These are phyloP conservation scores for Dalbergia oliveri DNA, from an alignment of 306 rosid genomes.

Conservation along the genomic window DNA sequence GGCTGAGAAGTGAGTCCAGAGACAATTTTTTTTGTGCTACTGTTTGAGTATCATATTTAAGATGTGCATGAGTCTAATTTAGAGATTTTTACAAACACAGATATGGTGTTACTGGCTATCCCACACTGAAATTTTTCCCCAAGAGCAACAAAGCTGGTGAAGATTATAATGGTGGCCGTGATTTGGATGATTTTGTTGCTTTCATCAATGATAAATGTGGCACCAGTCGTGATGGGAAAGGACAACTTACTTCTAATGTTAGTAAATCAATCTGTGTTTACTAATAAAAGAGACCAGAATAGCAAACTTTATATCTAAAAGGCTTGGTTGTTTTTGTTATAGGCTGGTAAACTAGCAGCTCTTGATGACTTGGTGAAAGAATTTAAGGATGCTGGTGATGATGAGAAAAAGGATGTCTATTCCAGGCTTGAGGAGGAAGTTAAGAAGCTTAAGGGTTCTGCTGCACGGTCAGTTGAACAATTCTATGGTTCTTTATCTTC, in stretches of 20 bases:
- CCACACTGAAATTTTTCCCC: no score
- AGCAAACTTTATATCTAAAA: neutral
- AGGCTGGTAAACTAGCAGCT: constrained; percentile 77
- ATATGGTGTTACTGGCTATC: no score
- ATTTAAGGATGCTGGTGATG: constrained; percentile 62
- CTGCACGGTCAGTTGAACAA: constrained; percentile 63
- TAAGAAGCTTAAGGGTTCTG: constrained; percentile 71
- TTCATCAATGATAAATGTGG: constrained; percentile 84
- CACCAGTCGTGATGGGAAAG: constrained; percentile 80
- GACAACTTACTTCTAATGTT: constrained; percentile 66
- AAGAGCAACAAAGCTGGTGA: no score
- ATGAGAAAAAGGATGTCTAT: constrained; percentile 68
- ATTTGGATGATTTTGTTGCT: constrained; percentile 74
- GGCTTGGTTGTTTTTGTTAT: constrained; percentile 36
- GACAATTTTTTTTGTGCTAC: no score
- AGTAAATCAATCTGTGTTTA: no score
- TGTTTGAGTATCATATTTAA: no score
- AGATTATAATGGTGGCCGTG: constrained; percentile 7
- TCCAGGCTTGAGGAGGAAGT: constrained; percentile 80
- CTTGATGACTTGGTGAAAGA: constrained; percentile 76
- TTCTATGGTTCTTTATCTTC: neutral
- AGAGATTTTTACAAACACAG: no score
- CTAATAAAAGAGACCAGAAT: no score
- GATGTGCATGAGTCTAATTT: no score
- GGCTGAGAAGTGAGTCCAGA: no score